Percentiles rank a stretch among this genome's conserved stretches.
Evolutionary conservation across 768 basidiomycete species (phyloP).

Genomic region (Peribolospora baueri): DNA sequence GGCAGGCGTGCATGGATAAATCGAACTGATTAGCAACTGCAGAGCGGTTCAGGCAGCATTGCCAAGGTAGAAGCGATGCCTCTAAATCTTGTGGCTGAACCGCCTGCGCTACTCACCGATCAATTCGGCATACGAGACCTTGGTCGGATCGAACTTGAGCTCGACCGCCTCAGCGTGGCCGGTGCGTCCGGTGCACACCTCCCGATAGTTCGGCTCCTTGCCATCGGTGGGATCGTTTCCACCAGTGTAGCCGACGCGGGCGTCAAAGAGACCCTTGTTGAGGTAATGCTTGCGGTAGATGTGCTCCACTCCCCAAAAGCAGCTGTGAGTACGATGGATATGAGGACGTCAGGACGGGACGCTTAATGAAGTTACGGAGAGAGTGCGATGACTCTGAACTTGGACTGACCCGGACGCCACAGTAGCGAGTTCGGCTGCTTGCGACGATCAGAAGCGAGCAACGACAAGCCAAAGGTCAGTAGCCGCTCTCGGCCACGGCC

Average conservation of each 20-base stretch:
- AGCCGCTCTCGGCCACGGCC: too few relatives aligned
- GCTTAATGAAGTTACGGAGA: too few relatives aligned
- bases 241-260: conserved; percentile 56
- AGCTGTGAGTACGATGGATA: conserved; percentile 19
- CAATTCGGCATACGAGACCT: conserved; percentile 59
- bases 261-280: conserved; percentile 49
- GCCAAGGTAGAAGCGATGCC: too few relatives aligned
- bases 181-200: conserved; percentile 58
- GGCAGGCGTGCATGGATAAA: not conserved
- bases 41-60: too few relatives aligned
- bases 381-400: too few relatives aligned
- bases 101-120: conserved; percentile 34
- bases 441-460: too few relatives aligned
- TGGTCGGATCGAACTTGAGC: conserved; percentile 47
- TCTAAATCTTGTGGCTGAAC: too few relatives aligned
- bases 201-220: conserved; percentile 34
- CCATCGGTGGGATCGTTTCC: conserved; percentile 25
- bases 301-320: conserved; percentile 72
- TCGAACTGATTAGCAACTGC: too few relatives aligned
- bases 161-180: conserved; percentile 69
- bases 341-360: not conserved
- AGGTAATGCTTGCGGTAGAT: conserved; percentile 61
- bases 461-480: too few relatives aligned
- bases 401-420: too few relatives aligned
- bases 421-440: too few relatives aligned